A percentile compares a stretch with the other conserved stretches of the same genome.
These are phyloP conservation scores for Adenanthera pavonina DNA, from an alignment of 306 rosid genomes.

Conservation along the genomic window DNA sequence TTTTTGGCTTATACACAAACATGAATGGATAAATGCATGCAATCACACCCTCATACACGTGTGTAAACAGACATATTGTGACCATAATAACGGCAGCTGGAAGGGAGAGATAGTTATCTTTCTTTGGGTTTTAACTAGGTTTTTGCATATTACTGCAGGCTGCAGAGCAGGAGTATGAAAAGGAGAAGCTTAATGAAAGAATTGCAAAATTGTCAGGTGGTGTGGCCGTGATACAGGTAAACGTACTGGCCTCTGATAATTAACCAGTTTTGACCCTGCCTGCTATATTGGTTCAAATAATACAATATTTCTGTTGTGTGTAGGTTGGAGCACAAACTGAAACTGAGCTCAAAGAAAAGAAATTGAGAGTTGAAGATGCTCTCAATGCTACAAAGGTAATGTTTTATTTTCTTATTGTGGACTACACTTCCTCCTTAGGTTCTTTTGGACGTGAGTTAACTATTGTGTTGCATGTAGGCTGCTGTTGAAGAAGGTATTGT, in stretches of 20 bases:
- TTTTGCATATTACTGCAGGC: slow-evolving; percentile 47
- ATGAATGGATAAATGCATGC: neutral
- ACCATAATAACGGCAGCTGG: neutral
- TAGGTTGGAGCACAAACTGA: slow-evolving; percentile 99
- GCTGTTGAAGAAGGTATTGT: slow-evolving; percentile 99
- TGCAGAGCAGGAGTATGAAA: slow-evolving; percentile 97
- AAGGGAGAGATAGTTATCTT: neutral
- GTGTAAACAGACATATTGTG: neutral
- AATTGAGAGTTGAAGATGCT: slow-evolving; percentile 97
- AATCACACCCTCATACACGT: neutral
- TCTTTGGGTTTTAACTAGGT: slow-evolving; percentile 5
- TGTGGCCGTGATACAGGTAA: slow-evolving; percentile 97
- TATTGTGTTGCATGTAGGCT: slow-evolving; percentile 60
- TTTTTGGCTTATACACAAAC: neutral
- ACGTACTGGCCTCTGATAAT: neutral
- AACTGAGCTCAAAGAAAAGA: slow-evolving; percentile 98
- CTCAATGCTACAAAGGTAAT: slow-evolving; percentile 96
- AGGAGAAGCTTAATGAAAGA: slow-evolving; percentile 87
- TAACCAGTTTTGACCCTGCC: neutral
- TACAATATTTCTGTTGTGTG: slow-evolving; percentile 1
- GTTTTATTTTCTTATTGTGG: neutral
- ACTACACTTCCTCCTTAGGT: neutral
- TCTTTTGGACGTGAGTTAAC: slow-evolving; percentile 16
- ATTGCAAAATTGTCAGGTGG: slow-evolving; percentile 97
- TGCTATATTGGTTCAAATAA: neutral